phyloP scores from a whole-genome alignment of 2,329 filamentous ascomycete species.

The Venturiaceae sp. region DNA sequence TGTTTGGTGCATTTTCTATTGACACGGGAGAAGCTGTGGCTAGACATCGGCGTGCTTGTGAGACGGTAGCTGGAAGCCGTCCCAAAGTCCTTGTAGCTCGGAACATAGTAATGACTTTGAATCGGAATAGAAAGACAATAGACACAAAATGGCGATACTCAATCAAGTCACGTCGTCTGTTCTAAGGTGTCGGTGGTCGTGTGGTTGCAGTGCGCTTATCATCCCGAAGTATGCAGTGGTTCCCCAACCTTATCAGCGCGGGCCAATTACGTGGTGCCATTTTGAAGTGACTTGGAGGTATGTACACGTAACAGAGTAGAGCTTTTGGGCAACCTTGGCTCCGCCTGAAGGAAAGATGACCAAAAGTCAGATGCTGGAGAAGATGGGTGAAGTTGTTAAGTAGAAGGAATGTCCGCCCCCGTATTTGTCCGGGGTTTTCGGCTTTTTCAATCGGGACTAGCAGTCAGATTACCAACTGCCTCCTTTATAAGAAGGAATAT shows the following conservation, averaged over 20 bases:
- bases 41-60: background rate
- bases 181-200: background rate
- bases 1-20: background rate
- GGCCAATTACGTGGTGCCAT: background rate
- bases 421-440: background rate
- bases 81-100: background rate
- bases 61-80: background rate
- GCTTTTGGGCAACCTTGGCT: too few species aligned
- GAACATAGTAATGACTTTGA: background rate
- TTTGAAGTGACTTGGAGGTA: background rate
- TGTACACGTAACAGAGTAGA: background rate
- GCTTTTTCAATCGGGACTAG: background rate
- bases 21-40: background rate
- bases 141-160: background rate
- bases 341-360: too few species aligned
- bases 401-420: background rate
- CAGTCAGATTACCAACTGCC: too few species aligned
- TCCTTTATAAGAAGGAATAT: too few species aligned
- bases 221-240: background rate
- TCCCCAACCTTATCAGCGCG: background rate
- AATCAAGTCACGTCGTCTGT: background rate
- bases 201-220: background rate
- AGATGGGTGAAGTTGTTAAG: background rate
- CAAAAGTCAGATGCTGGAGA: background rate
- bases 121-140: background rate